A percentile compares a stretch with the other conserved stretches of the same genome.
These are phyloP conservation scores for Pyronema domesticum DNA, from an alignment of 495 filamentous ascomycete genomes.

Conservation along the genomic window DNA sequence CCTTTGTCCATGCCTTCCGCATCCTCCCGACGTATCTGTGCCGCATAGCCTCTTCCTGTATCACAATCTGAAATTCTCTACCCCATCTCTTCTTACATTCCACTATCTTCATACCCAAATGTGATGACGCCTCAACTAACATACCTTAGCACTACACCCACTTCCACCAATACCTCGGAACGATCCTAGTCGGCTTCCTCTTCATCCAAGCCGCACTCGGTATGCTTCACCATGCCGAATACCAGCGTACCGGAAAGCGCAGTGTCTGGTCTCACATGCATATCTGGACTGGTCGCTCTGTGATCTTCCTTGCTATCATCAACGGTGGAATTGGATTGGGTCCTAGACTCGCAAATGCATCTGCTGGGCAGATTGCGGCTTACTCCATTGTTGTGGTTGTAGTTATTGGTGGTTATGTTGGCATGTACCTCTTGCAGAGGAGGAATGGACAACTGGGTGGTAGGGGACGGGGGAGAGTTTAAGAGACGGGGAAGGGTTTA, in stretches of 20 bases:
- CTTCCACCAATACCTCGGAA: conserved; percentile 32
- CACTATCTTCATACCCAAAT: background rate
- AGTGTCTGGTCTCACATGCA: conserved; percentile 41
- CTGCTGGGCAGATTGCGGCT: conserved; percentile 34
- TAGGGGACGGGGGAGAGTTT: too few relatives aligned
- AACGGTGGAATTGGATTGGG: conserved; percentile 53
- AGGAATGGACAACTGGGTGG: background rate
- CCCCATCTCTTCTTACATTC: background rate
- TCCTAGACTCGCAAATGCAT: conserved; percentile 27
- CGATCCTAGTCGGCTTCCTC: conserved; percentile 39
- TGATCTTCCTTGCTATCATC: conserved; percentile 47
- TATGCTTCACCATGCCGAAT: conserved; percentile 44
- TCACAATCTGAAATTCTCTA: too few relatives aligned
- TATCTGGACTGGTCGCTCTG: conserved; percentile 48
- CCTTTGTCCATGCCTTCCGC: too few relatives aligned
- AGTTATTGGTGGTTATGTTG: background rate
- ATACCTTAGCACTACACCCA: conserved; percentile 21
- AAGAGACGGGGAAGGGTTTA: too few relatives aligned
- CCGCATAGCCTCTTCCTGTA: too few relatives aligned
- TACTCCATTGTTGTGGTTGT: conserved; percentile 24
- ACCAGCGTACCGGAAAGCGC: conserved; percentile 30
- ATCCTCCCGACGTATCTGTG: too few relatives aligned
- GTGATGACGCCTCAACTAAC: background rate
- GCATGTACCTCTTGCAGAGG: background rate
- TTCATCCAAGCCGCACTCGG: conserved; percentile 48